These are phyloP conservation scores for Saccharomyces hybrid DNA, from an alignment of 1,139 yeast species.

Conservation along the genomic window DNA sequence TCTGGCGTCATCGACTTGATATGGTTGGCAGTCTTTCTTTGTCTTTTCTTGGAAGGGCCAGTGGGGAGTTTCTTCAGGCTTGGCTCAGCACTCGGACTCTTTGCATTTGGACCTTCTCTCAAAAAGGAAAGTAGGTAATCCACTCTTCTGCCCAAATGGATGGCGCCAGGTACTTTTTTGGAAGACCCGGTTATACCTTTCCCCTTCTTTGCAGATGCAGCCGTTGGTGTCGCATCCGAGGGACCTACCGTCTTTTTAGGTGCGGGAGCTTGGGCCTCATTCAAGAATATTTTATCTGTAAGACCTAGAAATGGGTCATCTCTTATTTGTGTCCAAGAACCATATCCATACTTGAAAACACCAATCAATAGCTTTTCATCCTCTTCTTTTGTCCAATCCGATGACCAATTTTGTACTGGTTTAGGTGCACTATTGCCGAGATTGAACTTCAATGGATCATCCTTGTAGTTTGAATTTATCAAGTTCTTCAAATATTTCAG, in stretches of 20 bases:
- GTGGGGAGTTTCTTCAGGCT: conserved; percentile 14
- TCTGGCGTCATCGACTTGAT: conserved; percentile 1
- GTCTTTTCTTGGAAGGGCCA: background rate
- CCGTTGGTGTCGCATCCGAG: conserved; percentile 3
- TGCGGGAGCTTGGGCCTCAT: conserved; percentile 25
- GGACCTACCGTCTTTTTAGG: background rate
- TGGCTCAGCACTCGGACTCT: conserved; percentile 7
- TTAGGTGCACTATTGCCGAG: conserved; percentile 54
- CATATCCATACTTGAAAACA: conserved; percentile 87
- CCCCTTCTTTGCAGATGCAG: conserved; percentile 16
- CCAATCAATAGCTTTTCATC: conserved; percentile 86
- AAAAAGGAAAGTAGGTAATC: conserved; percentile 75
- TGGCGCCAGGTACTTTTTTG: conserved; percentile 82
- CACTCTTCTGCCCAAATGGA: conserved; percentile 87
- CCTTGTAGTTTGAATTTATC: conserved; percentile 29
- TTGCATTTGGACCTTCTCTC: conserved; percentile 11
- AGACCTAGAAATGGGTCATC: conserved; percentile 90
- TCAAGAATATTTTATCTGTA: conserved; percentile 74
- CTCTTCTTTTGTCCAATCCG: conserved; percentile 75
- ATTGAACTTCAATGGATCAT: conserved; percentile 49
- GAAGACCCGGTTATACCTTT: conserved; percentile 24
- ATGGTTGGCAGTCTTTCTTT: conserved; percentile 1
- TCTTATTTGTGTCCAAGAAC: conserved; percentile 88
- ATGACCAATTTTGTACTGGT: conserved; percentile 84
- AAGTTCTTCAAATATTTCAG: conserved; percentile 53